Evolutionary conservation across 306 rosid genomes (phyloP), one percentile per base, ranked within the genome.

Genomic region (Styphnolobium japonicum): DNA sequence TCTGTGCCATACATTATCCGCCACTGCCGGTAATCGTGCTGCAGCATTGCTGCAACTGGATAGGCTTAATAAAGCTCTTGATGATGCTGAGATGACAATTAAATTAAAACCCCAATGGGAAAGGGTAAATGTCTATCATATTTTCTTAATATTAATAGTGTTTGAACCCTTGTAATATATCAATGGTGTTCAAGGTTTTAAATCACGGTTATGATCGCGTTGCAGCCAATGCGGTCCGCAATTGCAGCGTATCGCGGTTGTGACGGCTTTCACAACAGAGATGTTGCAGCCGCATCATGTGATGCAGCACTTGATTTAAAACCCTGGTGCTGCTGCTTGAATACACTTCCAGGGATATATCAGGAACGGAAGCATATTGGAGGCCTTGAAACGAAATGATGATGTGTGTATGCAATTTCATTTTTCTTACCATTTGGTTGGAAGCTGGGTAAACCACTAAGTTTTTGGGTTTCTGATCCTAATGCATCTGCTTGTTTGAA

Each of bases 301-400:
- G n/a, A n/a, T n/a, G n/a, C n/a, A n/a, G n/a, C n/a, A n/a, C n/a
- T n/a, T n/a, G n/a, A n/a, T n/a, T n/a, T n/a, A n/a, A n/a, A n/a
- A n/a, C n/a, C n/a, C n/a, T n/a, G n/a, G n/a, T 29, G 49, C 48
- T 76, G 57, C 61, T 55, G 14, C 67, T 82, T 80, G 80, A 86
- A 85, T 82, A 79, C 56, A 79, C 45, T 83, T 83, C 29, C 90
- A 96, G 99, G 98, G 98, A 68, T 75, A 96, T 85, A 93, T 93
- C 90, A 88, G 99, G 88, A 96, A 93, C 86, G 98, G 98, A 78
- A 90, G 99, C 90, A 79, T 96, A 81, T 84, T 96, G 79, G 99
- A 96, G 85, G 97, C 93, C 73, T 84, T 93, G 99, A 93, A 93
- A 71, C 90, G 89, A 79, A 93, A 91, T 48, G 98, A 96, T 27